Conservation (phyloP, 345 rosid species). For the Eucalyptus microcorys region DNA sequence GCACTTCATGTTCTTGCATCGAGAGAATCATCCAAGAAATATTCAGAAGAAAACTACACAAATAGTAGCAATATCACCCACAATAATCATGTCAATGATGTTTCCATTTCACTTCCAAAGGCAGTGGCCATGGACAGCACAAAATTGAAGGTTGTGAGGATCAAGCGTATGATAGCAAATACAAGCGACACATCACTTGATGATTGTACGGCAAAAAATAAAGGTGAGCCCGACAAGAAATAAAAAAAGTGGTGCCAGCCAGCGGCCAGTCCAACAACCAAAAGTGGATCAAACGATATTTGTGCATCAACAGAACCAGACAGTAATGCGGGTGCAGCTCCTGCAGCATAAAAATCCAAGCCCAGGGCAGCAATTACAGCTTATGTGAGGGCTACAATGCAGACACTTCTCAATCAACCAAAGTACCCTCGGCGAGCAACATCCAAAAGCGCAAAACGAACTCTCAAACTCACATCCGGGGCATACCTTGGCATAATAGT, state of each 20-base stretch:
- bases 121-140: neutral
- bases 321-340: too few species aligned
- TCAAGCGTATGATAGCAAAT: neutral
- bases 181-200: neutral
- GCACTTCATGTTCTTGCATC: neutral
- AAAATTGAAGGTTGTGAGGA: neutral
- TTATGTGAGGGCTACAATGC: too few species aligned
- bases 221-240: neutral
- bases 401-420: too few species aligned
- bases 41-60: neutral
- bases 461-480: neutral
- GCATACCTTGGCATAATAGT: slow-evolving; percentile 74
- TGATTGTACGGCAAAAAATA: neutral
- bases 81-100: neutral
- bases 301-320: too few species aligned
- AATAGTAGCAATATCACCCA: neutral
- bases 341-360: too few species aligned
- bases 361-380: too few species aligned
- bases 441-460: neutral
- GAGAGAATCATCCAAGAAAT: neutral
- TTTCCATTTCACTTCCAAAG: neutral
- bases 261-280: too few species aligned
- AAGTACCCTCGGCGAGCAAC: too few species aligned
- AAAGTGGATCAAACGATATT: too few species aligned
- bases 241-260: too few species aligned